Conservation (phyloP, 177 flowering plant genomes). For the Vitis hybrid region DNA sequence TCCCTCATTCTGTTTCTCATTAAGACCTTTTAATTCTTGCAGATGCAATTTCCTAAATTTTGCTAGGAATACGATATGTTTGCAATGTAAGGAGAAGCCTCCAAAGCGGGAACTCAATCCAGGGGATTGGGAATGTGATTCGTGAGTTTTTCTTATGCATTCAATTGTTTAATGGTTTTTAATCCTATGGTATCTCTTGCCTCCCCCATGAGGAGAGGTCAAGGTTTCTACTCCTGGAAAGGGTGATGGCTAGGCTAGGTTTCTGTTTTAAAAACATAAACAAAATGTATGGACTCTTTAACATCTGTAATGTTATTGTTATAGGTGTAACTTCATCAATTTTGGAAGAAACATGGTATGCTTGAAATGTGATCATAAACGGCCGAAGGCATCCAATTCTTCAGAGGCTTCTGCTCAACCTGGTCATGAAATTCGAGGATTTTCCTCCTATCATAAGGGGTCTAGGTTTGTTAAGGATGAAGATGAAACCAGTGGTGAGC, state of each 20-base stretch:
- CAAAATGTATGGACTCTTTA: background rate
- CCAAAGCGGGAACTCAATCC: conserved; percentile 66
- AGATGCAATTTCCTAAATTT: conserved; percentile 92
- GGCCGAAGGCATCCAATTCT: conserved; percentile 49
- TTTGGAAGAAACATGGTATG: conserved; percentile 77
- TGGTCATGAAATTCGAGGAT: conserved; percentile 9
- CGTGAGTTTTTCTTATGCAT: conserved; percentile 53
- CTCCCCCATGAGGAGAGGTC: too few relatives aligned
- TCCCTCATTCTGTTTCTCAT: conserved; percentile 7
- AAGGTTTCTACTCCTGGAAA: too few relatives aligned
- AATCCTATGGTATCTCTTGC: background rate
- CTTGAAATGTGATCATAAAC: conserved; percentile 73
- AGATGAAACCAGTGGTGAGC: conserved; percentile 8
- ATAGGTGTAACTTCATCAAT: conserved; percentile 84
- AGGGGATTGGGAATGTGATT: conserved; percentile 95
- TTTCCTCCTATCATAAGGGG: conserved; percentile 1
- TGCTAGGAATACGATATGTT: conserved; percentile 82
- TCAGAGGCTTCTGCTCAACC: conserved; percentile 16
- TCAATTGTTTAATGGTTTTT: background rate
- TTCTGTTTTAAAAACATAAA: background rate
- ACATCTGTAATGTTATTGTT: background rate
- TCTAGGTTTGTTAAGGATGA: background rate
- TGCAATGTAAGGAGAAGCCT: conserved; percentile 79
- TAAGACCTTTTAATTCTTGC: conserved; percentile 16
- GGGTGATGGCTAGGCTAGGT: background rate